Evolutionary conservation across 1,284 basidiomycete species (phyloP), one percentile per base, ranked within the genome.

Genomic region (Cutaneotrichosporon mucoides): DNA sequence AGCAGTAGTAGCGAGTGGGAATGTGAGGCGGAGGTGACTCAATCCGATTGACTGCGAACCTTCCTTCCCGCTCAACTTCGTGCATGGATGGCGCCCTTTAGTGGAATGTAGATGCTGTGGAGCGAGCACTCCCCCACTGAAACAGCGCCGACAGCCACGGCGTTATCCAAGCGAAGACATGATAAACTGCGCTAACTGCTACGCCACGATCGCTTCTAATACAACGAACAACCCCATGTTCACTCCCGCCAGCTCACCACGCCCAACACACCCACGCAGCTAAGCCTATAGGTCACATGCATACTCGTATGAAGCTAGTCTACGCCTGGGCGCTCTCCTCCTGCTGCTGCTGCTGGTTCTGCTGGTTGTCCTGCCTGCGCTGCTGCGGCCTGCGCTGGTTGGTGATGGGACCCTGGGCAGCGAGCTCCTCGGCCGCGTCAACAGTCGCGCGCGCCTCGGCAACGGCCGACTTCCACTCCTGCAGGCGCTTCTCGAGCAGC

Each of bases 401-500:
- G 52, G 65, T 66, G 40, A 57, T 51, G 13, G 68, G 66, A 37
- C 68, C 68, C 56, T 54, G 42, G 35, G 53, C 53, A 33, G 53
- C 53, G 33, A 51, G 15, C 49, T 60, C 67, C 68, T 76, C 73
- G 43, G 78, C 76, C 56, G 77, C 74, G 15, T 70, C 69, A 11
- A 78, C 68, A 34, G 72, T 72, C 7, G 53, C 56, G 56, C 71
- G 66, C 12, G 76, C 78, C 41, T 75, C 76, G 16, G 63, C 64
- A 38, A 78, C 70, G 10, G 72, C 69, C 7, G 64, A 60, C 76
- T 92, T 90, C 92, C 92, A 96, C 49, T 86, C 84, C 15, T 85
- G 71, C 36, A 96, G 77, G 38, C 91, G 83, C 73, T 85, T 85
- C 77, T 92, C 89, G 46, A 96, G 83, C 24, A 84, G 81, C 73